Base-by-base conservation (phyloP, 2,329 filamentous ascomycete genomes). In the Colletotrichum kahawae region DNA sequence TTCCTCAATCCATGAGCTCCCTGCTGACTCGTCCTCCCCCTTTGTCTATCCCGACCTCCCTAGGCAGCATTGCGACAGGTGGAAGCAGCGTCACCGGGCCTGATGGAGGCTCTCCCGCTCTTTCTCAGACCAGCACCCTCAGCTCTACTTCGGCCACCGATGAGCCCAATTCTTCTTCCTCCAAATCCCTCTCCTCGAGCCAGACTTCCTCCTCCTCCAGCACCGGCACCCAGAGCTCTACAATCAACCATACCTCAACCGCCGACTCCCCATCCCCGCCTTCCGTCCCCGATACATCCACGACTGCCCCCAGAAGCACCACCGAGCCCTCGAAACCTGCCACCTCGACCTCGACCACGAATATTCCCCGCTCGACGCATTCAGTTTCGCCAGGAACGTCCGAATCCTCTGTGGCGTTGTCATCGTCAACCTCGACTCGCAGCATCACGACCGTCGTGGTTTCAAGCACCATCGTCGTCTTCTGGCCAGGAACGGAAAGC, bases 381-480 rank as follows among this genome's bases (percentile, higher is more conserved):
- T 38, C 16, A 9, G 4, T 6, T 7, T 18, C 16, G 4, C 7
- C 16, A 38, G 36, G 16, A 38, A 38, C 36, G 3, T 18, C 16
- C 36, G 16, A 16, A 5, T n/a, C 16, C 38, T 43, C 38, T 0
- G 38, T n/a, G 18, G 9, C 18, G 1, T 0, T 21, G n/a, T 4
- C 10, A 21, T 4, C 43, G 4, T 51, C n/a, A 51, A 13, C n/a
- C 43, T 51, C 43, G n/a, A 51, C 43, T 51, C 43, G 43, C 6
- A 51, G 13, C 3, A 51, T 51, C 31, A 62, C 29, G 7, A 62
- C 57, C 10, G 29, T 62, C 13, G 29, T 62, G 9, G 29, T 62
- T 12, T 62, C 57, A 31, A 33, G 31, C 29, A 62, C 29, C 0
- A 29, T 62, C 13, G 43, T 51, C 10, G n/a, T 51, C 10, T n/a